Evolutionary conservation across 2,329 filamentous ascomycete genomes (phyloP), one percentile per base, ranked within the genome.

Genomic region (Monosporascus sp.): DNA sequence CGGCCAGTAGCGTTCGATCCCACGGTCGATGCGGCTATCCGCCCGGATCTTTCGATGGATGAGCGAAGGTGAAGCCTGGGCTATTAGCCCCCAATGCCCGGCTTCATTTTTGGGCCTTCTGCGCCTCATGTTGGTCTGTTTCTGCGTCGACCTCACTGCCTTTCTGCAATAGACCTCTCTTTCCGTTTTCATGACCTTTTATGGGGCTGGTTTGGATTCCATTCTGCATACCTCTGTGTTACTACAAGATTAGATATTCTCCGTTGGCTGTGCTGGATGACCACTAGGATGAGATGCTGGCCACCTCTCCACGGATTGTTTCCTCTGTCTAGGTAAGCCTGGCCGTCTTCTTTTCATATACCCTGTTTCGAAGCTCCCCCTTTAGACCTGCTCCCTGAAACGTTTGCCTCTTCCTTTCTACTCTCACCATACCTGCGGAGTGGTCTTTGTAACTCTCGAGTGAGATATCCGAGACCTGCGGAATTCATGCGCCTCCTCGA

Each of bases 251-350:
- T 46, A 46, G 43, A 44, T 44, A 40, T 59, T 59, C 50, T 58
- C 57, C 51, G 57, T 57, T 54, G 64, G 66, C 64, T 63, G 58
- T 65, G 62, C 58, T 61, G 46, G 44, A 46, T 46, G 43, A 61
- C 52, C 53, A 65, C 53, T 52, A 65, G 63, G 66, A 53, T 67
- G 65, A 67, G 65, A 69, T 71, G 67, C 64, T 63, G 64, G 67
- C 44, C 66, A 50, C 66, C 62, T 69, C 61, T 57, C 52, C 48
- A 58, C 59, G 56, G 57, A 59, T 54, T 51, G 48, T 61, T 60
- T 56, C 54, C 58, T 58, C 58, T 61, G 59, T 64, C 58, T 70
- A 70, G 68, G 69, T 70, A 47, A 63, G 68, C 68, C 48, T 52
- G 36, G 31, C 51, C 38, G 14, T 47, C 49, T 40, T 56, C 54